A percentile compares a stretch with the other conserved stretches of the same genome.
phyloP scores from a whole-genome alignment of 2,329 filamentous ascomycete genomes.

The Penicillium sp. region DNA sequence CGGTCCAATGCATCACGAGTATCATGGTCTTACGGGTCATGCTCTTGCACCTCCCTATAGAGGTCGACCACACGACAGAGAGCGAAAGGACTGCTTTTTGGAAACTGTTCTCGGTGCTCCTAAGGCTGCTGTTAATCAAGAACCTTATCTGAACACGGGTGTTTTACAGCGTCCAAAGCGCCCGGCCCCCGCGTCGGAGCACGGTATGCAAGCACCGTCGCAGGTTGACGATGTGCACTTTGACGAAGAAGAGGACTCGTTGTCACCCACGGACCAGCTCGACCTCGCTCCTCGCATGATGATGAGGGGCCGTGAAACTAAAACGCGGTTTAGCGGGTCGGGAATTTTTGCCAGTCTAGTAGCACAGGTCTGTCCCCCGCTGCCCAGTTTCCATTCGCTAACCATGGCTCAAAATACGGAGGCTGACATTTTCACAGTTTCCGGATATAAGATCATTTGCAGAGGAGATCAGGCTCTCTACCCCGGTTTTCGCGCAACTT shows the following conservation, averaged over 20 bases:
- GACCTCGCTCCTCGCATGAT: constrained; percentile 37
- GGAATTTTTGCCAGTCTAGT: constrained; percentile 43
- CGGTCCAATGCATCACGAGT: constrained; percentile 4
- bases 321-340: constrained; percentile 43
- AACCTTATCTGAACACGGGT: constrained; percentile 31
- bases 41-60: constrained; percentile 6
- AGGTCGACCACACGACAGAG: constrained; percentile 17
- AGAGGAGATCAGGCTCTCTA: constrained; percentile 38
- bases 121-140: constrained; percentile 35
- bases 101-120: constrained; percentile 39
- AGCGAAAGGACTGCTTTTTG: constrained; percentile 34
- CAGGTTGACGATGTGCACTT: constrained; percentile 13
- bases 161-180: constrained; percentile 31
- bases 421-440: constrained; percentile 33
- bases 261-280: constrained; percentile 35
- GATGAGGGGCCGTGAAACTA: constrained; percentile 41
- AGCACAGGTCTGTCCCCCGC: constrained; percentile 34
- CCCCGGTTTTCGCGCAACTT: constrained; percentile 37
- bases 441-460: constrained; percentile 40
- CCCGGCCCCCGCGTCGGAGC: constrained; percentile 5
- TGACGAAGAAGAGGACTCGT: constrained; percentile 23
- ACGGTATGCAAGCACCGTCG: not conserved
- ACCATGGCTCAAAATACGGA: not conserved
- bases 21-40: constrained; percentile 6
- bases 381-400: not conserved